Percentiles rank a stretch among this genome's conserved stretches.
phyloP scores from a whole-genome alignment of 2,329 filamentous ascomycete species.

The Dothistroma pini region DNA sequence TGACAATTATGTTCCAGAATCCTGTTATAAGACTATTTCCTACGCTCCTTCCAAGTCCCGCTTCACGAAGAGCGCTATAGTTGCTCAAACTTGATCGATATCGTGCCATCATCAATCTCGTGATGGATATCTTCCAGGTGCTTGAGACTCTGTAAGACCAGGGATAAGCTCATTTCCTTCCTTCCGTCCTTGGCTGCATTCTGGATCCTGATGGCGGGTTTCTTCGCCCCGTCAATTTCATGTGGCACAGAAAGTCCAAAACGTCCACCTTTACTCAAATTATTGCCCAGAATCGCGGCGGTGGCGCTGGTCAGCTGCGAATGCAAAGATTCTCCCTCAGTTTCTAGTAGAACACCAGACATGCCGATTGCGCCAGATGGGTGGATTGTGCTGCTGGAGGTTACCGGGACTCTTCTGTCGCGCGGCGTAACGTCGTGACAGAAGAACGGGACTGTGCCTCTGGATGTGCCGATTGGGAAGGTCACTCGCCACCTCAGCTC shows the following conservation, averaged over 20 bases:
- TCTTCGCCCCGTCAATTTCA: slow-evolving; percentile 7
- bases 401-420: slow-evolving; percentile 52
- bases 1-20: not conserved
- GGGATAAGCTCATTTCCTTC: slow-evolving; percentile 13
- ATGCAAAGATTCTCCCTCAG: slow-evolving; percentile 5
- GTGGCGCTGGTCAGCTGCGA: slow-evolving; percentile 19
- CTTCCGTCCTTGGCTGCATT: slow-evolving; percentile 6
- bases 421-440: slow-evolving; percentile 61
- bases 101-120: slow-evolving; percentile 17
- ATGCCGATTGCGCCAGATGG: slow-evolving; percentile 52
- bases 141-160: slow-evolving; percentile 16
- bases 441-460: slow-evolving; percentile 61
- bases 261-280: slow-evolving; percentile 6
- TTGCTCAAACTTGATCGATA: slow-evolving; percentile 20
- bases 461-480: slow-evolving; percentile 42
- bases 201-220: slow-evolving; percentile 18
- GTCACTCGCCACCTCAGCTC: slow-evolving; percentile 60
- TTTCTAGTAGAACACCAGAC: slow-evolving; percentile 36
- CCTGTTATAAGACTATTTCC: not conserved
- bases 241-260: slow-evolving; percentile 18
- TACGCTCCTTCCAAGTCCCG: not conserved
- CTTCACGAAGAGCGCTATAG: not conserved
- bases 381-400: slow-evolving; percentile 43
- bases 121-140: slow-evolving; percentile 13
- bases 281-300: slow-evolving; percentile 18